phyloP scores from a whole-genome alignment of 495 filamentous ascomycete species.

The Alectoria sarmentosa region DNA sequence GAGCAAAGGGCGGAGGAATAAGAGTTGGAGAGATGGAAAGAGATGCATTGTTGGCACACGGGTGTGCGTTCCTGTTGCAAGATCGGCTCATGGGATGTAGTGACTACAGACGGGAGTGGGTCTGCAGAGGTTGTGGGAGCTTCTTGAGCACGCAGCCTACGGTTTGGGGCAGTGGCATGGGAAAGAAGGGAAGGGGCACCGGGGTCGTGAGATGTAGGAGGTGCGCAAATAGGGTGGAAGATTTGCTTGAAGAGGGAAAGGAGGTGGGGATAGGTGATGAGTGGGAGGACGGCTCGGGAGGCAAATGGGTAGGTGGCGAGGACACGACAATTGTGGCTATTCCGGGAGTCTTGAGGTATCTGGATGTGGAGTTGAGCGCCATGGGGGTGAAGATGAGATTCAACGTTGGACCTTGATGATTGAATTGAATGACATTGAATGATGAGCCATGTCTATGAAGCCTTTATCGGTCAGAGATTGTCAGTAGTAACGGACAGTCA shows the following conservation, averaged over 20 bases:
- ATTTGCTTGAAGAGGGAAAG: slow-evolving; percentile 45
- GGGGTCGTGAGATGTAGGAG: slow-evolving; percentile 76
- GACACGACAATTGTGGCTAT: slow-evolving; percentile 87
- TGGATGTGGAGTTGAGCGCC: slow-evolving; percentile 90
- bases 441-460: neutral
- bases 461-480: no score
- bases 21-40: slow-evolving; percentile 99
- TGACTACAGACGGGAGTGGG: slow-evolving; percentile 79
- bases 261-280: slow-evolving; percentile 42
- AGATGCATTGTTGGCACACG: slow-evolving; percentile 89
- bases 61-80: slow-evolving; percentile 88
- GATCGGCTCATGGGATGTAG: slow-evolving; percentile 96
- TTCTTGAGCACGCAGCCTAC: slow-evolving; percentile 79
- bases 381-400: slow-evolving; percentile 93
- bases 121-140: slow-evolving; percentile 79
- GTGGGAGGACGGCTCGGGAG: slow-evolving; percentile 87
- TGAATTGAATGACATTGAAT: neutral
- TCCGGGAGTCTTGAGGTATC: slow-evolving; percentile 82
- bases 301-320: slow-evolving; percentile 76
- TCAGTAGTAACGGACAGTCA: no score
- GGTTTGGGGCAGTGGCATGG: slow-evolving; percentile 40
- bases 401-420: slow-evolving; percentile 54
- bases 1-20: slow-evolving; percentile 94
- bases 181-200: slow-evolving; percentile 36
- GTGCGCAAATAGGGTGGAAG: slow-evolving; percentile 60